Base-by-base conservation (phyloP, 2,329 filamentous ascomycete genomes). In the Helicocarpus griseus region DNA sequence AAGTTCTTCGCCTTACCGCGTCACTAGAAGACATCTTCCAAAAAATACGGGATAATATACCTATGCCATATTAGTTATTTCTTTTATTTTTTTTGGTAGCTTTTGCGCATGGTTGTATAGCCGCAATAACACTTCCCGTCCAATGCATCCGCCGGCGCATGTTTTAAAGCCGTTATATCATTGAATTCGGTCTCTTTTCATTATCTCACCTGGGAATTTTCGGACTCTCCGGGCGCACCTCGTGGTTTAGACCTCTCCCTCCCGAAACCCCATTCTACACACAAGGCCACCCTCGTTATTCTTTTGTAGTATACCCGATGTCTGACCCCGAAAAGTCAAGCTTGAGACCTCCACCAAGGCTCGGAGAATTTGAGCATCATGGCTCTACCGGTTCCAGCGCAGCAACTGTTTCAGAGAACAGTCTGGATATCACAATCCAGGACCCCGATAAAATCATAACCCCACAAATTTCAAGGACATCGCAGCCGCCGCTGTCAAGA, bases 401-500 rank as follows among this genome's bases (percentile, higher is more conserved):
- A 50, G 60, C 22, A 53, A 63, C 22, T 65, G 62, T 5, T 61
- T 71, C 40, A 57, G 50, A 50, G 4, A 49, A 55, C 22, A 53
- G 36, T 36, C 9, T 54, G 29, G 51, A 53, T n/a, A 40, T 46
- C 19, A 45, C 44, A 14, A 11, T 60, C 9, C 50, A 61, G 22
- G 59, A 63, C 28, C 28, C 24, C 2, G 52, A 55, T 31, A 62
- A 56, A 51, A 56, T 55, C 1, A 51, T 66, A 33, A 63, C 65
- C 2, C 65, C 61, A 5, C 62, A 59, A 33, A 54, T 62, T 7
- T 53, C 50, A 11, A 51, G 19, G 38, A n/a, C 57, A 8, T 69
- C 68, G 9, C 57, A 61, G 13, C 63, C 70, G 9, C 66, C 65
- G 5, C 57, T 70, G 39, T 64, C 69, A 9, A 66, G 65, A 49